Conservation (phyloP, 1,139 yeast species). For the Ogataea hybrid region DNA sequence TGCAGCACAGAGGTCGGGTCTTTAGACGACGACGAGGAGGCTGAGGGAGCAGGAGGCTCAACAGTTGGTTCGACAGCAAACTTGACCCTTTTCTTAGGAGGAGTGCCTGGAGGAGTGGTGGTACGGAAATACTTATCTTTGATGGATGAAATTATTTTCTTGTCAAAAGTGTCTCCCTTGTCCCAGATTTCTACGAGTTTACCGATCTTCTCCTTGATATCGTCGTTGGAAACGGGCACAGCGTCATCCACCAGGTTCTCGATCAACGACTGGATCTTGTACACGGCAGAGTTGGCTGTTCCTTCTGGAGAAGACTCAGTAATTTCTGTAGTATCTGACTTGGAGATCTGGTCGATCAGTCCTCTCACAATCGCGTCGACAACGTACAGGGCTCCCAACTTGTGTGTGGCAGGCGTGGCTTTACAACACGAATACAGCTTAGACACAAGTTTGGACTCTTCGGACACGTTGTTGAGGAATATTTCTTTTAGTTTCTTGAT, state of each 20-base stretch:
- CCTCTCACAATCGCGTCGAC: conserved; percentile 91
- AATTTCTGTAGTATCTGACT: conserved; percentile 28
- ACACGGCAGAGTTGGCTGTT: conserved; percentile 71
- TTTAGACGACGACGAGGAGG: conserved; percentile 27
- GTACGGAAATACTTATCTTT: conserved; percentile 59
- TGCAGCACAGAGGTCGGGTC: conserved; percentile 61
- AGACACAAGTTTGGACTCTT: conserved; percentile 58
- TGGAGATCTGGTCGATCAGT: conserved; percentile 61
- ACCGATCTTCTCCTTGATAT: conserved; percentile 67
- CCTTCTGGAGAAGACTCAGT: conserved; percentile 60
- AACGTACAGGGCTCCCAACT: conserved; percentile 86
- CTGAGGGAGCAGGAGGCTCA: conserved; percentile 9
- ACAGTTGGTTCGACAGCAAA: conserved; percentile 28
- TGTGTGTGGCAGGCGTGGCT: conserved; percentile 75
- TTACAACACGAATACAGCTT: conserved; percentile 67
- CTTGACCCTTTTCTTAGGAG: conserved; percentile 37
- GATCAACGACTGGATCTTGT: conserved; percentile 55
- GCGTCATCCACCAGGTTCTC: conserved; percentile 61
- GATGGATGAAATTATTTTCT: conserved; percentile 51
- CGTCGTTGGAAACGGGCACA: conserved; percentile 47
- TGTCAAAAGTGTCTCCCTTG: conserved; percentile 73
- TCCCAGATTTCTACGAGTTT: conserved; percentile 94
- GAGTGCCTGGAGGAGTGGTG: conserved; percentile 55
- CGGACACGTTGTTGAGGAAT: conserved; percentile 65
- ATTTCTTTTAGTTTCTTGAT: conserved; percentile 80